Evolutionary conservation across 1,284 basidiomycete genomes (phyloP), one percentile per base, ranked within the genome.

Genomic region (Acaromyces ingoldii): DNA sequence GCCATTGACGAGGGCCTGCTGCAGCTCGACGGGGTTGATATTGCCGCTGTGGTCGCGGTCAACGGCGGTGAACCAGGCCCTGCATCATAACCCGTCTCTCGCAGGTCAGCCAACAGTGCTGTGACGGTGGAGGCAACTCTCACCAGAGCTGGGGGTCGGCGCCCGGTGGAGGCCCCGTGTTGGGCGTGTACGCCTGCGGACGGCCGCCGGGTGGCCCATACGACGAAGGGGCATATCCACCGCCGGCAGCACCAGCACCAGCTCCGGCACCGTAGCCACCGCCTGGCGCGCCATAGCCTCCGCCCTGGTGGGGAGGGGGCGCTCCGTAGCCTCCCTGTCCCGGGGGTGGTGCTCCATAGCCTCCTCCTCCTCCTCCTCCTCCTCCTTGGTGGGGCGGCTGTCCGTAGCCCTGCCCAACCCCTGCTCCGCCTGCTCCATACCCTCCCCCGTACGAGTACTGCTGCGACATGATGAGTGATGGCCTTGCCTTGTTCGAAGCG

Each of bases 101-200:
- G n/a, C n/a, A n/a, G n/a, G 45, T 6, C 15, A 21, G 37, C 6
- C 36, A 46, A 13, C 5, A 5, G 17, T 6, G 5, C 10, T 19
- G 17, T 5, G 29, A 15, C 5, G 7, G 6, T 24, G 6, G 28
- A 33, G 25, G 31, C 3, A 7, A 4, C 11, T 9, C 48, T 22
- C 43, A 30, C 68, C 68, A 70, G n/a, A 70, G 58, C 39, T 70
- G 66, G 3, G 60, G 68, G 39, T 70, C 64, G 1, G 66, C 66
- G 21, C 68, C 66, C 6, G 62, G 61, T 13, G 63, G 65, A 9
- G 66, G 67, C 0, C 67, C 67, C 1, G 63, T 63, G 39, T 49
- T 48, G 4, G 51, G 39, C 40, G 51, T 67, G 60, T 36, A 67
- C 4, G 34, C 56, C 36, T 61, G 65, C 6, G 64, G 60, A 11